These are phyloP conservation scores for Cladophialophora bantiana DNA, from an alignment of 2,329 filamentous ascomycete genomes.

Conservation along the genomic window DNA sequence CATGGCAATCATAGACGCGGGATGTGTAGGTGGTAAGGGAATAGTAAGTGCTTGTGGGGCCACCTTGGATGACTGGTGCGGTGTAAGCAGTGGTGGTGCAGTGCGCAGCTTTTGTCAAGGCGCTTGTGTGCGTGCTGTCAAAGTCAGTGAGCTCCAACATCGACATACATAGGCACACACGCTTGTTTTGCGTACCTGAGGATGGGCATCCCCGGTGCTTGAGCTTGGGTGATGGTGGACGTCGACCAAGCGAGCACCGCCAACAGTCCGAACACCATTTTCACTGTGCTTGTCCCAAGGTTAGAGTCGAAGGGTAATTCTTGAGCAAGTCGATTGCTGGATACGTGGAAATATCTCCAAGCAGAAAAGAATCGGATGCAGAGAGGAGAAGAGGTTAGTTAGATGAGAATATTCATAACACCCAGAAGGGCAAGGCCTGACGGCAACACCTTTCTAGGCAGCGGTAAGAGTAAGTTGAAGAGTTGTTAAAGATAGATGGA, in stretches of 20 bases:
- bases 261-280: not conserved
- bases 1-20: slow-evolving; percentile 30
- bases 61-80: slow-evolving; percentile 30
- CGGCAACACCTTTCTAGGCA: not conserved
- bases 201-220: not conserved
- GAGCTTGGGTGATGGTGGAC: slow-evolving; percentile 4
- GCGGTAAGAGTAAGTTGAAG: not conserved
- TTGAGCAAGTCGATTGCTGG: not conserved
- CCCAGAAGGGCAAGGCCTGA: not conserved
- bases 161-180: not conserved
- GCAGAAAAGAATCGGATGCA: not conserved
- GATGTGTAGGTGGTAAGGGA: slow-evolving; percentile 45
- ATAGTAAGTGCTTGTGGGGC: slow-evolving; percentile 35
- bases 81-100: slow-evolving; percentile 32
- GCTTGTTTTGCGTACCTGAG: not conserved
- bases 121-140: slow-evolving; percentile 3
- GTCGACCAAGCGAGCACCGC: slow-evolving; percentile 5
- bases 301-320: not conserved
- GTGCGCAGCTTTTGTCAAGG: not conserved
- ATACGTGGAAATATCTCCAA: not conserved
- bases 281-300: not conserved
- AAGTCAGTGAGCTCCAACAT: slow-evolving; percentile 6
- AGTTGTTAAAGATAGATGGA: not conserved
- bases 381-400: not conserved
- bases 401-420: not conserved